Percentiles rank a stretch among this genome's conserved stretches.
phyloP scores from a whole-genome alignment of 2,329 filamentous ascomycete genomes.

The Raffaelea albimanens region DNA sequence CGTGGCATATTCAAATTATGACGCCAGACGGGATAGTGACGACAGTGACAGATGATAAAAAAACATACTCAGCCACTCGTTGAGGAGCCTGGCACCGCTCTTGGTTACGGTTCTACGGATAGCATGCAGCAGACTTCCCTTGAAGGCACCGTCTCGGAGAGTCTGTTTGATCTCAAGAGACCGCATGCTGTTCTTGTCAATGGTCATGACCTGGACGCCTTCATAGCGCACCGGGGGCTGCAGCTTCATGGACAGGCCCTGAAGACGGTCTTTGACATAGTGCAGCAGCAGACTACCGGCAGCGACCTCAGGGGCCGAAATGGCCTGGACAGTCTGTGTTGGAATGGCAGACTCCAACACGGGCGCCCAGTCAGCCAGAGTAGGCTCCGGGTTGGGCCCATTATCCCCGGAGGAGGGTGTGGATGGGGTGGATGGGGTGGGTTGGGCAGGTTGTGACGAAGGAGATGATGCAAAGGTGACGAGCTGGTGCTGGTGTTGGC shows the following conservation, averaged over 20 bases:
- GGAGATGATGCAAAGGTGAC: slow-evolving; percentile 58
- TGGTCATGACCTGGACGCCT: slow-evolving; percentile 69
- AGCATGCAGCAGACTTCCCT: slow-evolving; percentile 84
- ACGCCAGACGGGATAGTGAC: too few species aligned
- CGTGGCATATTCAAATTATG: too few species aligned
- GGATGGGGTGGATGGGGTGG: too few species aligned
- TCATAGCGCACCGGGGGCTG: slow-evolving; percentile 72
- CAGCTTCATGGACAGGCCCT: slow-evolving; percentile 69
- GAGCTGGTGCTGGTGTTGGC: slow-evolving; percentile 42
- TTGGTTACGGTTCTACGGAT: slow-evolving; percentile 84
- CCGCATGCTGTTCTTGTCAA: slow-evolving; percentile 85
- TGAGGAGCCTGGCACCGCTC: slow-evolving; percentile 75
- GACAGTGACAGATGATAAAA: too few species aligned
- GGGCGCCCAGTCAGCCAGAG: slow-evolving; percentile 57
- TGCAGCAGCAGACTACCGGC: slow-evolving; percentile 76
- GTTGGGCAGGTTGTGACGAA: slow-evolving; percentile 10
- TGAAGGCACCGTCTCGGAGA: slow-evolving; percentile 65
- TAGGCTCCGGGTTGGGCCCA: slow-evolving; percentile 15
- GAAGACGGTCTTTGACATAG: slow-evolving; percentile 73
- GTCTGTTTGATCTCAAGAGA: slow-evolving; percentile 85
- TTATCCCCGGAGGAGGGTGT: background rate
- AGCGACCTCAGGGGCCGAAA: slow-evolving; percentile 59
- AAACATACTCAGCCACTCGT: slow-evolving; percentile 63
- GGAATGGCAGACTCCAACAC: slow-evolving; percentile 70
- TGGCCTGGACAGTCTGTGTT: slow-evolving; percentile 38